Conservation (phyloP, 768 basidiomycete species). For the Chalciporus chontae region DNA sequence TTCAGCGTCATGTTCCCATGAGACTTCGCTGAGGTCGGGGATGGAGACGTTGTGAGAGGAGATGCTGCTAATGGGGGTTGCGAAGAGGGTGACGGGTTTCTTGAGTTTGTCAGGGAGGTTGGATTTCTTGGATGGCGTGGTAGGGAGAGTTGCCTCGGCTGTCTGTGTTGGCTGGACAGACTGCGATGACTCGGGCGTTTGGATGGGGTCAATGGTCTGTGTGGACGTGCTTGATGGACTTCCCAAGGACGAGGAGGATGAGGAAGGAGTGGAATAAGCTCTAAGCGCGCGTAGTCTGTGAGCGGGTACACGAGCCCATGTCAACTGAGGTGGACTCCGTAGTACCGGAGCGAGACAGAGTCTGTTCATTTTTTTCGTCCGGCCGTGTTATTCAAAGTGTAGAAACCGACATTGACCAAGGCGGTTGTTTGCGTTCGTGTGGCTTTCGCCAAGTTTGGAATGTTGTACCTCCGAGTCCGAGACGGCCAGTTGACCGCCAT, state of each 20-base stretch:
- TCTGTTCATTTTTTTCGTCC: slow-evolving; percentile 25
- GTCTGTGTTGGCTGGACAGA: slow-evolving; percentile 2
- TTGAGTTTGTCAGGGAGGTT: not conserved
- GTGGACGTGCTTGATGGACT: not conserved
- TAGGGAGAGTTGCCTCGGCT: slow-evolving; percentile 2
- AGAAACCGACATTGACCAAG: not conserved
- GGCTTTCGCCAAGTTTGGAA: slow-evolving; percentile 16
- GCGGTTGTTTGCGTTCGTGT: slow-evolving; percentile 15
- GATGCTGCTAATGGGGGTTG: slow-evolving; percentile 17
- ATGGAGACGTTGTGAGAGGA: slow-evolving; percentile 29
- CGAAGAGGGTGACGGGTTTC: slow-evolving; percentile 5
- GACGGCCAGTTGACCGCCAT: slow-evolving; percentile 7
- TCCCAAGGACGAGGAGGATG: slow-evolving; percentile 7
- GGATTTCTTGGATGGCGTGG: not conserved
- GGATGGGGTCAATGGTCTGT: not conserved
- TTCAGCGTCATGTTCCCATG: slow-evolving; percentile 58
- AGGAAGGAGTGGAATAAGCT: slow-evolving; percentile 14
- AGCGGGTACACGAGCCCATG: slow-evolving; percentile 2
- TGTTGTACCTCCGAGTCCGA: not conserved
- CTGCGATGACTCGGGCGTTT: not conserved
- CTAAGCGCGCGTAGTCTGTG: slow-evolving; percentile 3
- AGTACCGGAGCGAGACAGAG: slow-evolving; percentile 15
- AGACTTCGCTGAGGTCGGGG: slow-evolving; percentile 61
- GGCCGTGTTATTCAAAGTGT: not conserved
- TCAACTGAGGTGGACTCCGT: slow-evolving; percentile 5